These are phyloP conservation scores for Lecanoromycetidae sp. DNA, from an alignment of 2,329 filamentous ascomycete genomes.

Conservation along the genomic window DNA sequence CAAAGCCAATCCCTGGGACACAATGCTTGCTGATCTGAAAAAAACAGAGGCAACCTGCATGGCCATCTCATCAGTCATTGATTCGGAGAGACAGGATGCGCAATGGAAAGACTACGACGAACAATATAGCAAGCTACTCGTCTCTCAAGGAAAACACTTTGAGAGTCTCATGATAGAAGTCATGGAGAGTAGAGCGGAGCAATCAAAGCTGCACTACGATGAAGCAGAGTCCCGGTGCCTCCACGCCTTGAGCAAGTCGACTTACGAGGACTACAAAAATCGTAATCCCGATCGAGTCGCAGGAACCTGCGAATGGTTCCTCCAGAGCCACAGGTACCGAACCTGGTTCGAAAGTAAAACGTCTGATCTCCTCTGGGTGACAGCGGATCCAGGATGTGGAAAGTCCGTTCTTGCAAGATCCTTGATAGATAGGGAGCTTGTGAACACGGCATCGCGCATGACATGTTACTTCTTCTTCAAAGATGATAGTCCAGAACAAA, in stretches of 20 bases:
- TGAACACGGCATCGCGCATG: conserved; percentile 13
- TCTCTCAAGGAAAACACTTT: not conserved
- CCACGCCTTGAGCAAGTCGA: conserved; percentile 8
- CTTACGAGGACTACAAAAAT: conserved; percentile 24
- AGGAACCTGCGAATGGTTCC: conserved; percentile 28
- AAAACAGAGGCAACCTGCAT: not conserved
- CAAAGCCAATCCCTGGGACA: conserved; percentile 1
- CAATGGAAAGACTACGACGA: not conserved
- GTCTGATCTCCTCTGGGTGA: conserved; percentile 25
- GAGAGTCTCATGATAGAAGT: not conserved
- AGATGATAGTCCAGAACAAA: conserved; percentile 19
- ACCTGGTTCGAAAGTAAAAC: conserved; percentile 21
- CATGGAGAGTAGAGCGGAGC: not conserved
- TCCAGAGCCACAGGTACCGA: conserved; percentile 21
- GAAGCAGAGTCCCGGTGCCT: not conserved
- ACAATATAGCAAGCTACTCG: not conserved
- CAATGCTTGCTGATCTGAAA: not conserved
- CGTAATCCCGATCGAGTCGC: conserved; percentile 21
- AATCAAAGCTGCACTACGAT: not conserved
- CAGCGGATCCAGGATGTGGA: conserved; percentile 26
- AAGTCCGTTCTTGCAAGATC: conserved; percentile 24
- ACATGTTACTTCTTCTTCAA: conserved; percentile 29
- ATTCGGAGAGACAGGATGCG: not conserved
- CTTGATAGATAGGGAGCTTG: conserved; percentile 22
- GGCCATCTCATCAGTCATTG: not conserved